phyloP scores from a whole-genome alignment of 805 yeast genomes.

The Candida sphagnicola region DNA sequence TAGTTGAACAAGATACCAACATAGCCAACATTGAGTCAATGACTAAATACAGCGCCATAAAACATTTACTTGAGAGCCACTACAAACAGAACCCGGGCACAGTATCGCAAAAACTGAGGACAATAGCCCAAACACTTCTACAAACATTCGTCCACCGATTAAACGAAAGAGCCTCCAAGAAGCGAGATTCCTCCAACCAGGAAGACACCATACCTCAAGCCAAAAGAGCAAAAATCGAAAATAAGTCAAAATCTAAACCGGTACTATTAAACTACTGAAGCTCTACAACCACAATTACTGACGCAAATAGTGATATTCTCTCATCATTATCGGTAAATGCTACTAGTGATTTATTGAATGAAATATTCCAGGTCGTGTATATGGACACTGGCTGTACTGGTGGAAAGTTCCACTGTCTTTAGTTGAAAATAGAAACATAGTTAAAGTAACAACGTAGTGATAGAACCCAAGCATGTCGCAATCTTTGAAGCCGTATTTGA shows the following conservation, averaged over 20 bases:
- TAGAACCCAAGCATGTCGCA: slow-evolving; percentile 88
- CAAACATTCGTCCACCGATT: slow-evolving; percentile 3
- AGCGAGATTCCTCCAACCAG: slow-evolving; percentile 1
- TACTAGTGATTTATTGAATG: too few relatives aligned
- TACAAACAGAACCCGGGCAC: neutral
- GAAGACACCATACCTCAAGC: slow-evolving; percentile 3
- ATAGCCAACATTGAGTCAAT: neutral
- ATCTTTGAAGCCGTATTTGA: slow-evolving; percentile 90
- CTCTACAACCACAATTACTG: too few relatives aligned
- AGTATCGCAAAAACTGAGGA: neutral
- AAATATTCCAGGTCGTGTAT: neutral
- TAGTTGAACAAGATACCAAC: neutral
- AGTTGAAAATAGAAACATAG: too few relatives aligned
- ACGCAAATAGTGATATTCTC: too few relatives aligned
- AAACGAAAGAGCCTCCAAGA: slow-evolving; percentile 6
- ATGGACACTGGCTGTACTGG: neutral
- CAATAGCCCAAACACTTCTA: neutral
- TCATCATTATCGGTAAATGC: too few relatives aligned
- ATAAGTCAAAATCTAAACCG: slow-evolving; percentile 6
- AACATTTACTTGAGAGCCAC: neutral
- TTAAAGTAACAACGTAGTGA: too few relatives aligned
- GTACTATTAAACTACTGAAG: slow-evolving; percentile 9
- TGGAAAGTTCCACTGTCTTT: too few relatives aligned
- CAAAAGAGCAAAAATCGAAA: slow-evolving; percentile 10
- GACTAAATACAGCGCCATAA: neutral